Evolutionary conservation across 2,329 filamentous ascomycete species (phyloP).

Genomic region (Pseudogymnoascus sp.): DNA sequence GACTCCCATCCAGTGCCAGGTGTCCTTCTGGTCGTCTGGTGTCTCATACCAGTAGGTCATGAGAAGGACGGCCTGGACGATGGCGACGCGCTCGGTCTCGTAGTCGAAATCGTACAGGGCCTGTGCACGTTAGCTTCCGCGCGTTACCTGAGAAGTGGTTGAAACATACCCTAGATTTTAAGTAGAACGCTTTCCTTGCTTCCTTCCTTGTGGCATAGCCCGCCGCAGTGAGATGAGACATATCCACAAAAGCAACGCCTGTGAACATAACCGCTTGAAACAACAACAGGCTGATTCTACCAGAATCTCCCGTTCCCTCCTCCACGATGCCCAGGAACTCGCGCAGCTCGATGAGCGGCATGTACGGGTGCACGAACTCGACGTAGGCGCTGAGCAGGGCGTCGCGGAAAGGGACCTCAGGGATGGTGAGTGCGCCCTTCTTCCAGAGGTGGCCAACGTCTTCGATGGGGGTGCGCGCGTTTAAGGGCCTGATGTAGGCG

Average conservation of each 20-base stretch:
- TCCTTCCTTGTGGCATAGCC: constrained; percentile 72
- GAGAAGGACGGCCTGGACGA: constrained; percentile 80
- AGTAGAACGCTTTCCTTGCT: constrained; percentile 81
- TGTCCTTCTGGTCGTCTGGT: constrained; percentile 93
- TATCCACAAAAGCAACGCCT: constrained; percentile 79
- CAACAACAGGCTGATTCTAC: constrained; percentile 72
- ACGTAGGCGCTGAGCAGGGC: constrained; percentile 78
- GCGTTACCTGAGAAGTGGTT: constrained; percentile 11
- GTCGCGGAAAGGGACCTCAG: constrained; percentile 60
- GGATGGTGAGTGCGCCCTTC: constrained; percentile 78
- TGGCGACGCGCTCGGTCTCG: constrained; percentile 77
- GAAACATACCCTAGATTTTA: constrained; percentile 67
- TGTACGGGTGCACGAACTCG: constrained; percentile 87
- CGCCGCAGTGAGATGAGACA: constrained; percentile 63
- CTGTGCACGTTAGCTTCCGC: constrained; percentile 32
- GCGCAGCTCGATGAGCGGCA: constrained; percentile 72
- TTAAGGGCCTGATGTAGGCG: constrained; percentile 70
- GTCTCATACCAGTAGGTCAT: constrained; percentile 99
- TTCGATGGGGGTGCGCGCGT: constrained; percentile 65
- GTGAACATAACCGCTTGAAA: constrained; percentile 96
- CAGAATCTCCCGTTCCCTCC: constrained; percentile 57
- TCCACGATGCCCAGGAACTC: constrained; percentile 53
- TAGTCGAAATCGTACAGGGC: constrained; percentile 93
- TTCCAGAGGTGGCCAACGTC: constrained; percentile 75
- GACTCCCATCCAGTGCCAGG: no score